Percentiles rank a stretch among this genome's conserved stretches.
Evolutionary conservation across 805 yeast genomes (phyloP).

Genomic region (Yamadazyma akitaensis): DNA sequence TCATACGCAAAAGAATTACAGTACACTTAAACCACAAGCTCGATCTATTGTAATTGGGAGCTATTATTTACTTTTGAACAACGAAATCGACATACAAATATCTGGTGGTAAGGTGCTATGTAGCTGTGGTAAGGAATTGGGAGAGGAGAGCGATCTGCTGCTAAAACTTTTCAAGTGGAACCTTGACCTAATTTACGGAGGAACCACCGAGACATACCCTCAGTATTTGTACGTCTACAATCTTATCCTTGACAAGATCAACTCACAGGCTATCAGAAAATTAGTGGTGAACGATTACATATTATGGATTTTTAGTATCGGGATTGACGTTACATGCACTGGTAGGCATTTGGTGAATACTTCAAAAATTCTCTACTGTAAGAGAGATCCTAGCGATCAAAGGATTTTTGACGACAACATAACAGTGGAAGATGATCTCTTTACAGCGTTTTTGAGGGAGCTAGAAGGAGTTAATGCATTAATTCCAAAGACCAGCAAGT

Average conservation of each 20-base stretch:
- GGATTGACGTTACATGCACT: conserved; percentile 25
- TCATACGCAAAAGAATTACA: conserved; percentile 25
- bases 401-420: conserved; percentile 18
- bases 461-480: conserved; percentile 15
- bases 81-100: conserved; percentile 5
- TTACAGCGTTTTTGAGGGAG: conserved; percentile 14
- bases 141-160: conserved; percentile 27
- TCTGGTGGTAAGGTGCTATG: conserved; percentile 26
- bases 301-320: conserved; percentile 37
- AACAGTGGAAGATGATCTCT: conserved; percentile 13
- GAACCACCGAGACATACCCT: conserved; percentile 23
- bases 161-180: conserved; percentile 56
- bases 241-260: conserved; percentile 38
- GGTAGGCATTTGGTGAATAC: conserved; percentile 18
- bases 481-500: conserved; percentile 20
- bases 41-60: conserved; percentile 51
- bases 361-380: conserved; percentile 28
- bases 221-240: conserved; percentile 38
- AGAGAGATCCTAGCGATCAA: conserved; percentile 14
- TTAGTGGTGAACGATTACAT: conserved; percentile 21
- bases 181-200: conserved; percentile 26
- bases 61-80: conserved; percentile 48
- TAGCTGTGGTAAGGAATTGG: conserved; percentile 38
- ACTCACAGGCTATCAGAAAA: conserved; percentile 36
- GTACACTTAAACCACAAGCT: conserved; percentile 41